Evolutionary conservation across 257 asterid species (phyloP).

Genomic region (Solanum tacnaense): DNA sequence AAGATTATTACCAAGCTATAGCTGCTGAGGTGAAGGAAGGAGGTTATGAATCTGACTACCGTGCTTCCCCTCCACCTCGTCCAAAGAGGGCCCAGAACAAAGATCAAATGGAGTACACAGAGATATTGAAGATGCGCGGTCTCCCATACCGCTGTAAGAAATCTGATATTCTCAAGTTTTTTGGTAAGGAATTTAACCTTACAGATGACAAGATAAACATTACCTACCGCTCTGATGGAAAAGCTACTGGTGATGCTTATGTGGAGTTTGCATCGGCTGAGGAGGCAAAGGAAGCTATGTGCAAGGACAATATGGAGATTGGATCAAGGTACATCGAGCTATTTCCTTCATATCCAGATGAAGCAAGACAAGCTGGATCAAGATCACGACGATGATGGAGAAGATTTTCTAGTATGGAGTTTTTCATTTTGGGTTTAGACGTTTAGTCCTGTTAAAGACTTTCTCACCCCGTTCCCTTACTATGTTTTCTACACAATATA

Average conservation of each 20-base stretch:
- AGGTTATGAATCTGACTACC: slow-evolving; percentile 33
- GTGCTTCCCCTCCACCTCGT: slow-evolving; percentile 42
- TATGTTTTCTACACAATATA: not conserved
- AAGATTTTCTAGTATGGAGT: not conserved
- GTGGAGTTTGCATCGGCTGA: slow-evolving; percentile 70
- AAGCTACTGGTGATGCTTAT: slow-evolving; percentile 89
- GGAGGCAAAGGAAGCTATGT: slow-evolving; percentile 79
- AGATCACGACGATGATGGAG: slow-evolving; percentile 36
- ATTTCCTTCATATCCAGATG: slow-evolving; percentile 81
- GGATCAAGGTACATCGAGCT: slow-evolving; percentile 87
- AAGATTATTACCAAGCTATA: slow-evolving; percentile 82
- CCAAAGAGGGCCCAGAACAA: slow-evolving; percentile 76
- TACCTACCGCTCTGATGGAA: slow-evolving; percentile 68
- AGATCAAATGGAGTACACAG: slow-evolving; percentile 71
- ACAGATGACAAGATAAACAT: slow-evolving; percentile 61
- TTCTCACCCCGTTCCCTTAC: not conserved
- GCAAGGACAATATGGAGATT: slow-evolving; percentile 75
- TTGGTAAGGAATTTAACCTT: slow-evolving; percentile 52
- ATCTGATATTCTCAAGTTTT: slow-evolving; percentile 58
- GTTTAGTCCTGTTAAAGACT: not conserved
- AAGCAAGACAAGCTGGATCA: slow-evolving; percentile 60
- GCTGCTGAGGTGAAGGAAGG: slow-evolving; percentile 63
- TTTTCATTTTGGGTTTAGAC: not conserved
- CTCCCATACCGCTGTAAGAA: slow-evolving; percentile 73
- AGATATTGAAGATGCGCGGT: slow-evolving; percentile 77